Evolutionary conservation across 192 early-diverging fungal species (phyloP), one percentile per base, ranked within the genome.

Genomic region (Obelidium mucronatum): DNA sequence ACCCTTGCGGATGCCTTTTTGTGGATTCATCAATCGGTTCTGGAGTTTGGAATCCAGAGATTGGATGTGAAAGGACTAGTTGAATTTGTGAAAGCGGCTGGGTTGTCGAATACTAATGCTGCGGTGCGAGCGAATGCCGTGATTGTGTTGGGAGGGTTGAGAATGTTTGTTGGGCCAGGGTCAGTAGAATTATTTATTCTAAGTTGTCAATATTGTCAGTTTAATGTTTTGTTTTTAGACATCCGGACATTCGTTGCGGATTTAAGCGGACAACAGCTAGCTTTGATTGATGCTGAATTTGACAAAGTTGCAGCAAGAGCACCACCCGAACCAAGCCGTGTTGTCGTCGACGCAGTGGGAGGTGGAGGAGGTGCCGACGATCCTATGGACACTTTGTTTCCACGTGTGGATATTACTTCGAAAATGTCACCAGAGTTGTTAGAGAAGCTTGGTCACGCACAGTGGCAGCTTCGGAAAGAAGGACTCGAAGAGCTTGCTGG

Each of bases 401-500:
- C 96, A 37, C 90, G 94, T 15, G 92, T 96, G 28, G 95, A 98
- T 71, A 85, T 99, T 39, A 78, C 83, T 5, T 66, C 82, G 39
- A 80, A 88, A 55, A 78, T 97, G n/a, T 87, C 89, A 1, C 66
- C 83, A 2, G 79, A 84, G 8, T 59, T 94, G 2, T 80, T 93
- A 37, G 86, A 80, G 79, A 87, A 93, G 34, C 87, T 94, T 55
- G 86, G 84, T 33, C 93, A 97, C 81, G 85, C 86, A 59, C 92
- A 95, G 63, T 99, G 98, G 98, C 97, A 96, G 80, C 84, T 90
- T 42, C 90, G 98, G 56, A 97, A 98, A 77, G 95, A 94, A 42
- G 98, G 84, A 1, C 76, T 99, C 60, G 97, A 98, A 6, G 90
- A 93, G 74, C 85, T 98, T 8, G 81, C 88, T 28, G 88, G 75